Evolutionary conservation across 306 rosid species (phyloP).

Genomic region (Mimosa bimucronata): DNA sequence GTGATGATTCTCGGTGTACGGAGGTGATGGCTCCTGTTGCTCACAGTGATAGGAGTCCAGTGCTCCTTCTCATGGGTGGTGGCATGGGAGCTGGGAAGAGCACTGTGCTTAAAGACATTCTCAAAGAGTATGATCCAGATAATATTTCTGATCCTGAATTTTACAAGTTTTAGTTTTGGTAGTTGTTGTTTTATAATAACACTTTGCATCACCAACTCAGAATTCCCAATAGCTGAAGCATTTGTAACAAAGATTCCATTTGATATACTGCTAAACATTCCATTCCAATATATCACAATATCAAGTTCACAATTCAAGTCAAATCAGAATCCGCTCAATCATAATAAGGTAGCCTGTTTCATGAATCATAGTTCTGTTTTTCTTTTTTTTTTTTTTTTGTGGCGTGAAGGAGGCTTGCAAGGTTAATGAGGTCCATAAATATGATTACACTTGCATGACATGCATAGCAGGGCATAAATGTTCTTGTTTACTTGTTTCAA

Average conservation of each 20-base stretch:
- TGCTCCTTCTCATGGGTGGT: conserved; percentile 97
- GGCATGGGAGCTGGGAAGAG: conserved; percentile 99
- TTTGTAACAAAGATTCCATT: background rate
- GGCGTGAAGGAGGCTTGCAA: too few relatives aligned
- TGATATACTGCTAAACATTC: background rate
- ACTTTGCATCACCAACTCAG: background rate
- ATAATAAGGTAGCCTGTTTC: background rate
- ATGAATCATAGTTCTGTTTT: too few relatives aligned
- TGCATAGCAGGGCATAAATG: background rate
- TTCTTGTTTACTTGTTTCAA: conserved; percentile 32
- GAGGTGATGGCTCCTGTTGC: conserved; percentile 99
- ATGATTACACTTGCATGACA: background rate
- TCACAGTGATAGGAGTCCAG: conserved; percentile 88
- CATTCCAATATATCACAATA: background rate
- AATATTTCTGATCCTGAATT: conserved; percentile 16
- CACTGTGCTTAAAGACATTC: conserved; percentile 91
- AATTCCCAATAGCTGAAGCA: background rate
- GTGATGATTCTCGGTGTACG: conserved; percentile 83
- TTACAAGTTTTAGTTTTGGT: background rate
- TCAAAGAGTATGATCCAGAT: conserved; percentile 73
- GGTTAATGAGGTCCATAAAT: background rate
- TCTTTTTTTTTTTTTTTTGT: too few relatives aligned
- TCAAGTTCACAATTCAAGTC: background rate
- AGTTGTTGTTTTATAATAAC: background rate
- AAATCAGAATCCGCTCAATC: background rate